Percentiles rank a stretch among this genome's conserved stretches.
Conservation (phyloP, 805 yeast genomes). For the Teunomyces atbi region DNA sequence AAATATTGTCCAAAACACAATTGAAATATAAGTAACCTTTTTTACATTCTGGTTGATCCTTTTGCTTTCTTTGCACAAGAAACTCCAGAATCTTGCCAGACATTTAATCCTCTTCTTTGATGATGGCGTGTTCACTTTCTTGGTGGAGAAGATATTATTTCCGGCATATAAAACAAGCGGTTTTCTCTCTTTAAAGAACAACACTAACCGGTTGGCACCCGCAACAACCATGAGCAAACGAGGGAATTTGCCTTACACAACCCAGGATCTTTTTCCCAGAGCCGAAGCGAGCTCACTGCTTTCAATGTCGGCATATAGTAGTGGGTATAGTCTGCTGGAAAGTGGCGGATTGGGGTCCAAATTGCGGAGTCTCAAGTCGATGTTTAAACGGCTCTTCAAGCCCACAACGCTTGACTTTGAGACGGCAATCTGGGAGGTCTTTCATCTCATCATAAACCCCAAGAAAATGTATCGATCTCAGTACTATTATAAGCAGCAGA, state of each 20-base stretch:
- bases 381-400: constrained; percentile 45
- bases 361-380: constrained; percentile 25
- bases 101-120: no score
- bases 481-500: constrained; percentile 71
- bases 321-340: not conserved
- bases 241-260: constrained; percentile 39
- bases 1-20: no score
- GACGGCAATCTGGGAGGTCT: constrained; percentile 89
- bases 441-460: constrained; percentile 70
- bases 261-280: constrained; percentile 43
- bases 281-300: constrained; percentile 10
- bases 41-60: no score
- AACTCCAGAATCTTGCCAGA: no score
- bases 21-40: no score
- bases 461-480: constrained; percentile 77
- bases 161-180: not conserved
- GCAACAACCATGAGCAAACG: constrained; percentile 31
- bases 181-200: not conserved
- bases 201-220: not conserved
- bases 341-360: constrained; percentile 11
- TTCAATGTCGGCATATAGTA: constrained; percentile 6
- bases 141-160: no score
- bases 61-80: no score
- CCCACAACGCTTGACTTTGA: constrained; percentile 88
- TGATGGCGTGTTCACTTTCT: no score